These are phyloP conservation scores for Litchi chinensis DNA, from an alignment of 345 rosid genomes.

Conservation along the genomic window DNA sequence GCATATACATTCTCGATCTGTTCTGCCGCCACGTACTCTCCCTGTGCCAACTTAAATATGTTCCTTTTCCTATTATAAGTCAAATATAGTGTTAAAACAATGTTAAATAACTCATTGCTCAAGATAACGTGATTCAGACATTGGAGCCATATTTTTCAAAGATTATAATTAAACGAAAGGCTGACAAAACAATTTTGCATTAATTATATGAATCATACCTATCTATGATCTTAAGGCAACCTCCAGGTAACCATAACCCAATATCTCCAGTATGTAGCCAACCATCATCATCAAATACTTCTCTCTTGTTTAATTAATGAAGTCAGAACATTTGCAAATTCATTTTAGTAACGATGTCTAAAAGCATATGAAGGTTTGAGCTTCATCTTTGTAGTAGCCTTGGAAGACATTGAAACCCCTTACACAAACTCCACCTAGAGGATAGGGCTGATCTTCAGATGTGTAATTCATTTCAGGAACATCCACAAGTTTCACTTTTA, in stretches of 20 bases:
- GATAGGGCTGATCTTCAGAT: slow-evolving; percentile 84
- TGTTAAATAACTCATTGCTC: background rate
- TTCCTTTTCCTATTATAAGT: slow-evolving; percentile 64
- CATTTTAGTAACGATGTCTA: too few species aligned
- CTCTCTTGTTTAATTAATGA: too few species aligned
- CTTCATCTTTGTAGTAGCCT: slow-evolving; percentile 87
- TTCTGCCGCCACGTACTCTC: slow-evolving; percentile 98
- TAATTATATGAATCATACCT: too few species aligned
- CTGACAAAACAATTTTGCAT: too few species aligned
- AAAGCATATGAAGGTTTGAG: slow-evolving; percentile 28
- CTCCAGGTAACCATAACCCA: too few species aligned
- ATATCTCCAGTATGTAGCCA: too few species aligned
- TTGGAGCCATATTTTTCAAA: background rate
- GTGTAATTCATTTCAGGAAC: slow-evolving; percentile 97
- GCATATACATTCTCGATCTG: slow-evolving; percentile 92
- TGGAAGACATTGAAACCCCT: slow-evolving; percentile 82
- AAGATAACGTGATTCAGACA: background rate
- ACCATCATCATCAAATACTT: too few species aligned
- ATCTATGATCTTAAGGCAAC: too few species aligned
- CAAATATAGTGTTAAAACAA: background rate
- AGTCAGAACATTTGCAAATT: too few species aligned
- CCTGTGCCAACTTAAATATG: slow-evolving; percentile 97
- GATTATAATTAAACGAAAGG: background rate
- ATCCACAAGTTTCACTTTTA: slow-evolving; percentile 88
- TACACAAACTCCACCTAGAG: slow-evolving; percentile 92